Evolutionary conservation across 768 basidiomycete species (phyloP), one percentile per base, ranked within the genome.

Genomic region (Mycena albidolilacea): DNA sequence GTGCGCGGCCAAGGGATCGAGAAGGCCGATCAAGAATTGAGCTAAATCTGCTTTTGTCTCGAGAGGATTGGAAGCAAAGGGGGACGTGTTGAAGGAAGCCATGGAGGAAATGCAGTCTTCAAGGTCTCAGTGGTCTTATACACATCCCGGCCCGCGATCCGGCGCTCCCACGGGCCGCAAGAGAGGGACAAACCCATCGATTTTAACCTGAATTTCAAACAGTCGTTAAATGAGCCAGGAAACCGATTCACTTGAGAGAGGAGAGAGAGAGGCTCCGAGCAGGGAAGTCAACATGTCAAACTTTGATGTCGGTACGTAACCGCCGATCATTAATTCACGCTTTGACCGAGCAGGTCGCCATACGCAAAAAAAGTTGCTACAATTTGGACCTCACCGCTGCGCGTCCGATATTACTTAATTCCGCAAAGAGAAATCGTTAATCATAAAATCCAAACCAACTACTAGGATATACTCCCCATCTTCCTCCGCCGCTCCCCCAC

Each of bases 401-500:
- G 23, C 23, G 23, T 23, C 30, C 30, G 30, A 30, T 30, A 30
- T 30, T 30, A 30, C 30, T 30, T 30, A 4, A 30, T 30, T 30
- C 30, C 30, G 30, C 30, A 23, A 30, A 23, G 1, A 39, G 21
- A 50, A 5, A 35, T 37, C 35, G 35, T 65, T 54, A 69, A 60
- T 50, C 61, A 14, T 67, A 46, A 46, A 59, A 57, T 44, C 48
- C 21, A n/a, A 48, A 35, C 43, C n/a, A 23, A 50, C 14, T 41
- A 63, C 17, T 70, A 67, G 23, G 69, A 67, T 37, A 60, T 23
- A 38, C n/a, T 46, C 55, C 69, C 57, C 86, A 92, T 85, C 80
- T 85, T 87, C 71, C 92, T 82, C 79, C 90, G 85, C 77, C 87
- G 85, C 81, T 95, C 92, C 41, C 93, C 89, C 10, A 95, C 94